A percentile compares a stretch with the other conserved stretches of the same genome.
Conservation (phyloP, 2,329 filamentous ascomycete genomes). For the Aureobasidium sp. region DNA sequence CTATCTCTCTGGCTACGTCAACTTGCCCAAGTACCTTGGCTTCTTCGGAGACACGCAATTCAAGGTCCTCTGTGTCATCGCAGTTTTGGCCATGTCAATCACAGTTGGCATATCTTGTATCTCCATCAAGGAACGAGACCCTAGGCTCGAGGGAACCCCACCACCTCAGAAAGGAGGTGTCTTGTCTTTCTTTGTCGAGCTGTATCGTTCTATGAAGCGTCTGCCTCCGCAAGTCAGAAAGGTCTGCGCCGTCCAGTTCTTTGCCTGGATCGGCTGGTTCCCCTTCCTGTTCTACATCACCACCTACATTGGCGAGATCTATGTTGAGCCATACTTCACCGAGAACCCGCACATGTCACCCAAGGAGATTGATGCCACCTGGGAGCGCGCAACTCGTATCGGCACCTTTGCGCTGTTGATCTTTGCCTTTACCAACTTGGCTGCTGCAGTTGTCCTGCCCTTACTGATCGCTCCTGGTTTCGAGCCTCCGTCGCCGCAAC, state of each 20-base stretch:
- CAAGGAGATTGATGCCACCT: constrained; percentile 68
- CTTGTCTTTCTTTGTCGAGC: constrained; percentile 69
- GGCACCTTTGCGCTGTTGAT: constrained; percentile 85
- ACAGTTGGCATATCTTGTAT: constrained; percentile 66
- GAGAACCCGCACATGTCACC: constrained; percentile 71
- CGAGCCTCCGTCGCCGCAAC: constrained; percentile 36
- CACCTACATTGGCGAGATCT: constrained; percentile 88
- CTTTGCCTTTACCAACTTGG: constrained; percentile 78
- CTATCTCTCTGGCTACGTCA: constrained; percentile 77
- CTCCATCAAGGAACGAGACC: constrained; percentile 71
- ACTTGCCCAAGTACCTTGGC: constrained; percentile 67
- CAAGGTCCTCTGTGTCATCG: constrained; percentile 82
- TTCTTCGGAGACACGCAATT: constrained; percentile 87
- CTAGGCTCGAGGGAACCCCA: constrained; percentile 61
- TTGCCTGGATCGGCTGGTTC: constrained; percentile 92
- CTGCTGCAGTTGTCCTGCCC: constrained; percentile 74
- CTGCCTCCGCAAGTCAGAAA: constrained; percentile 75
- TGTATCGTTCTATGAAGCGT: constrained; percentile 67
- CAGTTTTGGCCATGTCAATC: constrained; percentile 61
- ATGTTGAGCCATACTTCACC: constrained; percentile 74
- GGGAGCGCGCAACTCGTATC: constrained; percentile 77
- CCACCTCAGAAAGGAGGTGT: constrained; percentile 57
- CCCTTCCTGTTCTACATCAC: constrained; percentile 84
- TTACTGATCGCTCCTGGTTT: constrained; percentile 82
- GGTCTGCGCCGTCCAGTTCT: constrained; percentile 60